These are phyloP conservation scores for Quercus parvula DNA, from an alignment of 306 rosid species.

Conservation along the genomic window DNA sequence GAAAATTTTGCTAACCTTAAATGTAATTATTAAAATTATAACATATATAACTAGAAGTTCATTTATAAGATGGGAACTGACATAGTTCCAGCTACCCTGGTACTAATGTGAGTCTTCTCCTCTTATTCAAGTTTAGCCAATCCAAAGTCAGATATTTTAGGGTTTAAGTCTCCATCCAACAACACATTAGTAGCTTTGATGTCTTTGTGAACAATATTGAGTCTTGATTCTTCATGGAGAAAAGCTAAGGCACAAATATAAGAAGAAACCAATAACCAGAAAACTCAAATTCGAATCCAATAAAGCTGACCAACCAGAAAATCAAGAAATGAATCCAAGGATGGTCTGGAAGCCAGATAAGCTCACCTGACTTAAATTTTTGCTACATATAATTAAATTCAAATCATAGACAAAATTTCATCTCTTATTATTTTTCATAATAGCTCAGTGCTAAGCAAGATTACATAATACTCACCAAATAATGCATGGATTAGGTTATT, in stretches of 20 bases:
- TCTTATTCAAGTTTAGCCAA: slow-evolving; percentile 68
- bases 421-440: background rate
- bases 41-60: background rate
- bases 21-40: background rate
- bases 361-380: background rate
- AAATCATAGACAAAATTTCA: too few species aligned
- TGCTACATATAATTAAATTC: too few species aligned
- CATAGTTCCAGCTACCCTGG: slow-evolving; percentile 88
- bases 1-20: too few species aligned
- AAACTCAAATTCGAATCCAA: background rate
- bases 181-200: slow-evolving; percentile 79
- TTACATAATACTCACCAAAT: slow-evolving; percentile 45
- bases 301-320: background rate
- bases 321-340: background rate
- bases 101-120: slow-evolving; percentile 69
- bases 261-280: background rate
- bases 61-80: slow-evolving; percentile 15
- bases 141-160: slow-evolving; percentile 80
- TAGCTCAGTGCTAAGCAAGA: background rate
- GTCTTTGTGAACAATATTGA: slow-evolving; percentile 75
- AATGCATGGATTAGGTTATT: slow-evolving; percentile 68
- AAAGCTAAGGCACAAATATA: slow-evolving; percentile 50
- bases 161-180: slow-evolving; percentile 56
- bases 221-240: slow-evolving; percentile 68
- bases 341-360: background rate